Conservation (phyloP, 2,329 filamentous ascomycete species). For the Pseudogymnoascus sp. region DNA sequence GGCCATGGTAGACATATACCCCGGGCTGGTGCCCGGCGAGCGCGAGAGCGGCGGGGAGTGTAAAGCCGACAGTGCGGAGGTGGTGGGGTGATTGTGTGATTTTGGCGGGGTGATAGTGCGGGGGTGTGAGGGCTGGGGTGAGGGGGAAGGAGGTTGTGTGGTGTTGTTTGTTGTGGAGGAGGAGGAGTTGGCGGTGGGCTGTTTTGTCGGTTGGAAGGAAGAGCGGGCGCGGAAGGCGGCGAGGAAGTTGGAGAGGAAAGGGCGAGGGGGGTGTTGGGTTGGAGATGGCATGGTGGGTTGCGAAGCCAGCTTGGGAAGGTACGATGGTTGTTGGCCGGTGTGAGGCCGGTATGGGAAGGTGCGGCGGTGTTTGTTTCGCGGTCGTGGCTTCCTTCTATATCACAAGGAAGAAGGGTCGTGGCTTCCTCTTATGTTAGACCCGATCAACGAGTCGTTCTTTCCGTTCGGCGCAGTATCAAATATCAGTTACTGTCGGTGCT, state of each 20-base stretch:
- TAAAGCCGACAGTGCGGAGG: conserved; percentile 21
- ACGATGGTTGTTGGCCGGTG: neutral
- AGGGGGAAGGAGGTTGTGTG: conserved; percentile 5
- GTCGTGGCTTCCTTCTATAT: neutral
- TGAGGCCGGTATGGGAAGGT: neutral
- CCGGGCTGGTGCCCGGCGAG: conserved; percentile 12
- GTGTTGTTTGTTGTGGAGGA: neutral
- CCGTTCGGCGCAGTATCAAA: neutral
- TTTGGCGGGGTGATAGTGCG: conserved; percentile 24
- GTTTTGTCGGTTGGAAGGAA: conserved; percentile 11
- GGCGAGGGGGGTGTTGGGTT: conserved; percentile 21
- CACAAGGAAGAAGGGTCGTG: neutral
- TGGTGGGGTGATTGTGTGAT: conserved; percentile 19
- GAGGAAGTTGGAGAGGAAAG: conserved; percentile 28
- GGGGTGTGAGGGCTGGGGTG: conserved; percentile 20
- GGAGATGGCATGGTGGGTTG: conserved; percentile 16
- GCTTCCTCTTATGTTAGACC: neutral
- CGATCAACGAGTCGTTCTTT: neutral
- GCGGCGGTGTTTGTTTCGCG: neutral
- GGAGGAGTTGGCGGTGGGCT: conserved; percentile 10
- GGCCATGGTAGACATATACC: neutral
- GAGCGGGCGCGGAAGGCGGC: conserved; percentile 27
- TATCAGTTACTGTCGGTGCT: neutral
- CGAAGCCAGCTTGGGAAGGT: neutral
- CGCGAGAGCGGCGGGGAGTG: conserved; percentile 23